A percentile compares a stretch with the other conserved stretches of the same genome.
Conservation (phyloP, 2,329 filamentous ascomycete species). For the Xylaria sp. region DNA sequence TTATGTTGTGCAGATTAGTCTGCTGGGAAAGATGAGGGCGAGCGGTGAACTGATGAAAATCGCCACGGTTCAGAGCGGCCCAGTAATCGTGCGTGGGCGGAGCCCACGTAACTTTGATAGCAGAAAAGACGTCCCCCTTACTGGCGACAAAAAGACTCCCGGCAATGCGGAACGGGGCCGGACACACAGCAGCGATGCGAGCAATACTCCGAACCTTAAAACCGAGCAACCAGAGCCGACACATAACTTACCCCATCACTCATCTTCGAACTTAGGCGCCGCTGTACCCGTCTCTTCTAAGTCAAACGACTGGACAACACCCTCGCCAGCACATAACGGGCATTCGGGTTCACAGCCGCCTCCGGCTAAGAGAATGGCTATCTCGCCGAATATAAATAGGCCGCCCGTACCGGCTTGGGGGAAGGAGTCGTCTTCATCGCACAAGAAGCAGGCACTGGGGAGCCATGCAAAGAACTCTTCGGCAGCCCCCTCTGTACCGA, state of each 20-base stretch:
- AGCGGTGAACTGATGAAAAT: constrained; percentile 71
- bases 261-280: constrained; percentile 29
- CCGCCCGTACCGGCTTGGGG: constrained; percentile 58
- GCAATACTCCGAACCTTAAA: constrained; percentile 36
- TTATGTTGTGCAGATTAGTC: constrained; percentile 84
- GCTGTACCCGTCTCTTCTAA: constrained; percentile 31
- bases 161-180: constrained; percentile 52
- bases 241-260: constrained; percentile 32
- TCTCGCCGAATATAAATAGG: constrained; percentile 54
- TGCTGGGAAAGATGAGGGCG: constrained; percentile 72
- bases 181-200: constrained; percentile 41
- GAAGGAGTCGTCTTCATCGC: constrained; percentile 34
- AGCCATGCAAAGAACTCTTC: constrained; percentile 30
- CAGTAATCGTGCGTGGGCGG: constrained; percentile 92
- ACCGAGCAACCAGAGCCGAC: constrained; percentile 35
- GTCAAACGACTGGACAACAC: constrained; percentile 49
- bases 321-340: constrained; percentile 34
- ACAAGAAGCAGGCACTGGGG: constrained; percentile 27
- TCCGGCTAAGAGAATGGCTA: constrained; percentile 54
- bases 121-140: constrained; percentile 62
- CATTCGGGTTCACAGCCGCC: constrained; percentile 43
- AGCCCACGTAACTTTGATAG: constrained; percentile 95
- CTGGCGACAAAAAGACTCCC: constrained; percentile 49
- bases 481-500: constrained; percentile 40
- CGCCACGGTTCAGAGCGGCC: constrained; percentile 84